A percentile compares a stretch with the other conserved stretches of the same genome.
These are phyloP conservation scores for Arctium minus DNA, from an alignment of 129 eudicot species.

Conservation along the genomic window DNA sequence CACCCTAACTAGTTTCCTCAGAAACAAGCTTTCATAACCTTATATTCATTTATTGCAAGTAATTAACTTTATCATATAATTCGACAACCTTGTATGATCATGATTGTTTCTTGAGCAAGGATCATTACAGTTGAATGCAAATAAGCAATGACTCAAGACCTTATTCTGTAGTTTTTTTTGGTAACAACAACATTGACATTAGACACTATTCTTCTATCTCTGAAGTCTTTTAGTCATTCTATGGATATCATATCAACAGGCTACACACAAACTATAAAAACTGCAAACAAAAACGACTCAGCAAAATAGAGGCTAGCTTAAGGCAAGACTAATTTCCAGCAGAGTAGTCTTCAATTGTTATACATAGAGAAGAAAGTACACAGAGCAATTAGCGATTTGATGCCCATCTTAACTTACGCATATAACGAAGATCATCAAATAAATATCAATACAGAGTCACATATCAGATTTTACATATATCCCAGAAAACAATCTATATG, in stretches of 20 bases:
- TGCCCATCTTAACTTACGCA: neutral
- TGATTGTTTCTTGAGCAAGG: neutral
- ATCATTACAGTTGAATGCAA: neutral
- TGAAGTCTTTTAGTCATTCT: no score
- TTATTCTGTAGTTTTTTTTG: neutral
- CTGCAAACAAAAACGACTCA: neutral
- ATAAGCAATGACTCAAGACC: neutral
- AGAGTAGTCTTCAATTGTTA: neutral
- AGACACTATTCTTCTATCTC: neutral
- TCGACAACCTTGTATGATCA: neutral
- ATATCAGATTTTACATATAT: conserved; percentile 2
- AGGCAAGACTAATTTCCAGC: neutral
- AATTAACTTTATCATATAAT: neutral
- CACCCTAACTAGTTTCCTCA: no score
- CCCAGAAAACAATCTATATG: conserved; percentile 29
- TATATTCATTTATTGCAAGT: no score
- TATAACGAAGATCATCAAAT: neutral
- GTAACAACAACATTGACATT: neutral
- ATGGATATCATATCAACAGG: no score
- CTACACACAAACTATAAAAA: neutral
- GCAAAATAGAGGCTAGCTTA: neutral
- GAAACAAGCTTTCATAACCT: no score
- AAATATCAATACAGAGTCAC: neutral
- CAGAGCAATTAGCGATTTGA: neutral
- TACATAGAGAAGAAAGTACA: neutral